Evolutionary conservation across 805 yeast genomes (phyloP).

Genomic region (Spathaspora gorwiae): DNA sequence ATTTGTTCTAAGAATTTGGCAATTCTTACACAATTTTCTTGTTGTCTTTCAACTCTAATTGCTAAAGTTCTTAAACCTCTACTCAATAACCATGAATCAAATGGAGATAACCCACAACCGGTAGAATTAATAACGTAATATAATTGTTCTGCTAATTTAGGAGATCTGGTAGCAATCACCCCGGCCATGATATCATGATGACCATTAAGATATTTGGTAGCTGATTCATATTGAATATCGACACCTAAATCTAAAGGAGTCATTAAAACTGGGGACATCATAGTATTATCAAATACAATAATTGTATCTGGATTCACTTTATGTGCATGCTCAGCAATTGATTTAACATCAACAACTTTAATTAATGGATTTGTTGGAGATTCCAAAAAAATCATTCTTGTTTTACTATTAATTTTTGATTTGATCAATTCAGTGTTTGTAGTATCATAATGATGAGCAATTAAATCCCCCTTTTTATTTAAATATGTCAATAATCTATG

Average conservation of each 20-base stretch:
- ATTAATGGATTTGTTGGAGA: constrained; percentile 92
- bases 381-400: constrained; percentile 81
- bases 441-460: constrained; percentile 76
- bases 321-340: constrained; percentile 65
- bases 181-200: constrained; percentile 99
- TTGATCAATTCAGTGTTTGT: constrained; percentile 62
- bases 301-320: constrained; percentile 58
- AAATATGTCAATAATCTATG: constrained; percentile 77
- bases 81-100: constrained; percentile 84
- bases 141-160: constrained; percentile 61
- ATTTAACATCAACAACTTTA: constrained; percentile 75
- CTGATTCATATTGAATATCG: constrained; percentile 90
- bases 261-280: constrained; percentile 91
- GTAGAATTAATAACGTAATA: constrained; percentile 81
- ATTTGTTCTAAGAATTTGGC: constrained; percentile 66
- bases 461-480: constrained; percentile 57
- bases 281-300: constrained; percentile 89
- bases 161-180: constrained; percentile 64
- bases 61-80: constrained; percentile 88
- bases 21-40: constrained; percentile 67
- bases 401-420: constrained; percentile 49
- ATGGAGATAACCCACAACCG: constrained; percentile 89
- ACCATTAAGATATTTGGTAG: constrained; percentile 88
- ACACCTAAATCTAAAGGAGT: constrained; percentile 82
- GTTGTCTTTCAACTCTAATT: constrained; percentile 83